Evolutionary conservation across 1,139 yeast species (phyloP).

Genomic region (Saccharomyces hybrid): DNA sequence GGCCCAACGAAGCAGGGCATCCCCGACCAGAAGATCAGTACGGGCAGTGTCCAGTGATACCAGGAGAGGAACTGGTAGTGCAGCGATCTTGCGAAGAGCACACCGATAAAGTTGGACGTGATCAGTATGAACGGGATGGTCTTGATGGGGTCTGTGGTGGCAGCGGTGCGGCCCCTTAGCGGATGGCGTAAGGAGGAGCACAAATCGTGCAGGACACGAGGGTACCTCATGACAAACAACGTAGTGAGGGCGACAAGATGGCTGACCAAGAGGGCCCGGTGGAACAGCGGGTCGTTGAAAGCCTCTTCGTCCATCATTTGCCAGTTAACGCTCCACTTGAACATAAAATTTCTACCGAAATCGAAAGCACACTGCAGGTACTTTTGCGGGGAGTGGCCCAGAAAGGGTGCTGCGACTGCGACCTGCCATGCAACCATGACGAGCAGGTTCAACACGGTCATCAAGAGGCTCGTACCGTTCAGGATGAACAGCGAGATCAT

Average conservation of each 20-base stretch:
- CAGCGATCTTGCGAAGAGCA: constrained; percentile 70
- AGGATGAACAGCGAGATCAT: constrained; percentile 46
- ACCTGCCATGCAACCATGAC: constrained; percentile 38
- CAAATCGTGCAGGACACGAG: constrained; percentile 19
- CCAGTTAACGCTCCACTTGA: constrained; percentile 93
- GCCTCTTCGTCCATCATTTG: constrained; percentile 55
- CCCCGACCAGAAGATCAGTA: constrained; percentile 41
- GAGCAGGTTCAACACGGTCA: constrained; percentile 23
- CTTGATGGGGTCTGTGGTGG: constrained; percentile 20
- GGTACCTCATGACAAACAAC: constrained; percentile 39
- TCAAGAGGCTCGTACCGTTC: constrained; percentile 41
- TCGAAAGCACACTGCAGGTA: constrained; percentile 65
- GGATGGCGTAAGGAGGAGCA: constrained; percentile 21
- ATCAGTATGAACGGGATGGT: constrained; percentile 46
- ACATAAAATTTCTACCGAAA: constrained; percentile 63
- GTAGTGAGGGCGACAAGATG: constrained; percentile 42
- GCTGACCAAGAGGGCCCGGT: constrained; percentile 41
- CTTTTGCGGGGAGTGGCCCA: constrained; percentile 39
- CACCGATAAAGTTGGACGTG: constrained; percentile 64
- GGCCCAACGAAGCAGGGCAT: constrained; percentile 33
- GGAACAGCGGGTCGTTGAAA: constrained; percentile 51
- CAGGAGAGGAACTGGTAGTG: constrained; percentile 90
- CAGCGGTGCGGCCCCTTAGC: constrained; percentile 14
- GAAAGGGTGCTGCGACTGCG: constrained; percentile 48
- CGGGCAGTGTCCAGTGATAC: constrained; percentile 84